phyloP scores from a whole-genome alignment of 257 asterid genomes.

The Solanum acaule region DNA sequence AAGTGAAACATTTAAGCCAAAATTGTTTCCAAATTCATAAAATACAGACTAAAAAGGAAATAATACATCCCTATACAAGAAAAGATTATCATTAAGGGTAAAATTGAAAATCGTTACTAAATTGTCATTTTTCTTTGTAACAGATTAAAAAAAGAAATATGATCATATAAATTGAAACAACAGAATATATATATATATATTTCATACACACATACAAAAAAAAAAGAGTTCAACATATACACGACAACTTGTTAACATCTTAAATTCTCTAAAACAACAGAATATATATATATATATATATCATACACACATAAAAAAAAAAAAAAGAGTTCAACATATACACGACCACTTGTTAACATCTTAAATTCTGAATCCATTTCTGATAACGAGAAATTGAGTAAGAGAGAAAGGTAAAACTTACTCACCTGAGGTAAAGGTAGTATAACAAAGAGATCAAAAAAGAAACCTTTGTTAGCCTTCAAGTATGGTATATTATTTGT shows the following conservation, averaged over 20 bases:
- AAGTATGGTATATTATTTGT: background rate
- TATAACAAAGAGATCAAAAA: slow-evolving; percentile 2
- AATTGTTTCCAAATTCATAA: background rate
- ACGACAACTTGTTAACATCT: background rate
- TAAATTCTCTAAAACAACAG: too few species aligned
- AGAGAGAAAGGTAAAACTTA: background rate
- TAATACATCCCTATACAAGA: background rate
- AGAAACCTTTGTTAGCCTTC: background rate
- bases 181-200: too few species aligned
- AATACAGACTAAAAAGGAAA: background rate
- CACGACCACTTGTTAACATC: background rate
- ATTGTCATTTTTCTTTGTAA: background rate
- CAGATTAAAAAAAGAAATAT: background rate
- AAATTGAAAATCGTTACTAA: background rate
- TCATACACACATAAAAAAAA: background rate
- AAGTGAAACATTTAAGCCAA: background rate
- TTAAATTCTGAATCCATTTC: background rate
- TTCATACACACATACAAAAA: background rate
- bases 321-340: background rate
- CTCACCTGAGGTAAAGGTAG: slow-evolving; percentile 12
- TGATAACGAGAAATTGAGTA: background rate
- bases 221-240: background rate
- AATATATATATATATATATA: background rate
- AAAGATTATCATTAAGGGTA: background rate
- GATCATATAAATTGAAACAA: background rate